A percentile compares a stretch with the other conserved stretches of the same genome.
Conservation (phyloP, 2,329 filamentous ascomycete genomes). For the Aspergillus pseudoglaucus region DNA sequence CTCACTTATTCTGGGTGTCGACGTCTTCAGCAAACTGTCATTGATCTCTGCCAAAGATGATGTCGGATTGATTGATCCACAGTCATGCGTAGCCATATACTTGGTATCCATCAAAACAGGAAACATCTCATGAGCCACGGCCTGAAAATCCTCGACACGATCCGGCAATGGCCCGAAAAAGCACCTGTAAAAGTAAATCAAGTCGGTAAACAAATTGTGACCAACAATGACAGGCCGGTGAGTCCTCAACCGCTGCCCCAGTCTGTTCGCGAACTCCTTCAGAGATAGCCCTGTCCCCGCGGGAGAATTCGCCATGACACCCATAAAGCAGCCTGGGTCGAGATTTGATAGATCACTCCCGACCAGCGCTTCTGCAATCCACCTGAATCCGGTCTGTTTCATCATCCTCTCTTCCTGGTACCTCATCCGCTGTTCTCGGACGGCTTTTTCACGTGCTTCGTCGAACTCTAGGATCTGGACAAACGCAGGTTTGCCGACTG, state of each 20-base stretch:
- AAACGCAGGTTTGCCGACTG: slow-evolving; percentile 31
- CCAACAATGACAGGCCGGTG: slow-evolving; percentile 51
- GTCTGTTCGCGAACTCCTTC: slow-evolving; percentile 20
- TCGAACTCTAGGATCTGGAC: slow-evolving; percentile 37
- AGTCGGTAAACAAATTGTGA: slow-evolving; percentile 58
- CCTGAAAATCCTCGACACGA: slow-evolving; percentile 49
- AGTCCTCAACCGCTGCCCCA: slow-evolving; percentile 38
- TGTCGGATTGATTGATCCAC: slow-evolving; percentile 44
- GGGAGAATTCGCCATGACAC: slow-evolving; percentile 13
- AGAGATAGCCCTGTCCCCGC: slow-evolving; percentile 14
- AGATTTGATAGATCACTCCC: slow-evolving; percentile 36
- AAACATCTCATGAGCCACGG: slow-evolving; percentile 47
- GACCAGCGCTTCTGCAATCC: slow-evolving; percentile 42
- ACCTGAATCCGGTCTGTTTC: slow-evolving; percentile 38
- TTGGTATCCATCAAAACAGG: slow-evolving; percentile 58
- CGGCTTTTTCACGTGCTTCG: slow-evolving; percentile 26
- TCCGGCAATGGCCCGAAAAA: slow-evolving; percentile 55
- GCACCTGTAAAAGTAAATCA: slow-evolving; percentile 55
- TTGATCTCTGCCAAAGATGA: slow-evolving; percentile 28
- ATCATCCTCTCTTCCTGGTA: slow-evolving; percentile 22
- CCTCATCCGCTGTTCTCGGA: slow-evolving; percentile 23
- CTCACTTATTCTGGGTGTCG: slow-evolving; percentile 27
- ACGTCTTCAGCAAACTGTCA: slow-evolving; percentile 16
- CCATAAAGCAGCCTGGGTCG: slow-evolving; percentile 25
- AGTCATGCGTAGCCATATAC: slow-evolving; percentile 55